Percentiles rank a stretch among this genome's conserved stretches.
Conservation (phyloP, 805 yeast genomes). For the Pichia insulana region DNA sequence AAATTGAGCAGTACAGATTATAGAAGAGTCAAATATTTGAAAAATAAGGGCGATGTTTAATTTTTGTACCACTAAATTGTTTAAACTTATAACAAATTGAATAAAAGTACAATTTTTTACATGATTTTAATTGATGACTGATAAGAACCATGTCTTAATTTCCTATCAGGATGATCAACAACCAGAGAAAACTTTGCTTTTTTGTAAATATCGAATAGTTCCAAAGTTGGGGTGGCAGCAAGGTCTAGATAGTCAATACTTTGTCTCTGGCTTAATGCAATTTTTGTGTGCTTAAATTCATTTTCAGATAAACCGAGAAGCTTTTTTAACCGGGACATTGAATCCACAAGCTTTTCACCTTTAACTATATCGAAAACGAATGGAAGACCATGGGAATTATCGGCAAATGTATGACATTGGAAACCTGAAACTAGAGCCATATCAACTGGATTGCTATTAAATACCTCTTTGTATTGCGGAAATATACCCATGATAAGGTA, state of each 20-base stretch:
- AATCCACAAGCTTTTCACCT: constrained; percentile 53
- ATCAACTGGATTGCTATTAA: constrained; percentile 20
- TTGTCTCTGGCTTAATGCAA: constrained; percentile 44
- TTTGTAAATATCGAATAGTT: constrained; percentile 39
- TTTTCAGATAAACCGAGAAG: constrained; percentile 69
- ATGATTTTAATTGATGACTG: constrained; percentile 56
- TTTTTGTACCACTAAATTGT: neutral
- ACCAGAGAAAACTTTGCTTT: constrained; percentile 39
- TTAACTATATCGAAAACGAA: constrained; percentile 67
- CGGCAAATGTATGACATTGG: constrained; percentile 68
- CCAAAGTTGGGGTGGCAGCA: constrained; percentile 44
- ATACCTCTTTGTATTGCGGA: constrained; percentile 27
- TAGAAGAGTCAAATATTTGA: constrained; percentile 35
- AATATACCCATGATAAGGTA: constrained; percentile 40
- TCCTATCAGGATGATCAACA: constrained; percentile 81
- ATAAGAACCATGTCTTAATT: constrained; percentile 43
- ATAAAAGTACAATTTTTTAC: constrained; percentile 16
- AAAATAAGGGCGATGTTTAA: neutral
- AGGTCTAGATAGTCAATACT: constrained; percentile 34
- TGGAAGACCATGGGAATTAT: constrained; percentile 71
- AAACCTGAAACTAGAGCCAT: constrained; percentile 48
- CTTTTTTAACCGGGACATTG: constrained; percentile 58
- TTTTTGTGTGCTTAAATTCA: constrained; percentile 67
- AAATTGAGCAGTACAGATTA: constrained; percentile 82
- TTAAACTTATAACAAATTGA: neutral